A percentile compares a stretch with the other conserved stretches of the same genome.
These are phyloP conservation scores for Plasmodium cynomolgi DNA, from an alignment of 169 alveolate species.

Conservation along the genomic window DNA sequence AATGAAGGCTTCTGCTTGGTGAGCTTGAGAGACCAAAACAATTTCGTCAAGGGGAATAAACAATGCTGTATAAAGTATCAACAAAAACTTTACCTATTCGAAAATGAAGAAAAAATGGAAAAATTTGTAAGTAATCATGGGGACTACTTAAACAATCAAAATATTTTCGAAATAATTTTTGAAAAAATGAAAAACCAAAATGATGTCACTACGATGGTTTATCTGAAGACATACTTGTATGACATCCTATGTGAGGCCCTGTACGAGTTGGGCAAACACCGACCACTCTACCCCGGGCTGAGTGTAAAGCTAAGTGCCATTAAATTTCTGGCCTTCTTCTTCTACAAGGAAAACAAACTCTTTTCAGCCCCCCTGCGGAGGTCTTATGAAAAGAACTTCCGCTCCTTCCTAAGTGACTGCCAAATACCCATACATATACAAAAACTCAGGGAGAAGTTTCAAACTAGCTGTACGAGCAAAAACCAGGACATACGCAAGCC, in stretches of 20 bases:
- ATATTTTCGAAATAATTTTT: constrained; percentile 53
- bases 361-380: constrained; percentile 54
- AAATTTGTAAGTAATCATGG: constrained; percentile 29
- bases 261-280: constrained; percentile 48
- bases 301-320: constrained; percentile 58
- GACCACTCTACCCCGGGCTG: constrained; percentile 67
- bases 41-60: constrained; percentile 54
- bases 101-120: constrained; percentile 51
- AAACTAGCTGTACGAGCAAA: constrained; percentile 9
- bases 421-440: constrained; percentile 66
- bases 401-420: constrained; percentile 40
- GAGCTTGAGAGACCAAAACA: constrained; percentile 34
- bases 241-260: constrained; percentile 49
- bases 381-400: constrained; percentile 30
- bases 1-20: constrained; percentile 72
- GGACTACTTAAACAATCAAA: constrained; percentile 42
- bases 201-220: constrained; percentile 61
- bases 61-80: constrained; percentile 52
- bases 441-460: constrained; percentile 38
- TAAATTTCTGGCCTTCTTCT: constrained; percentile 59
- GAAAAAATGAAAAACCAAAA: constrained; percentile 51
- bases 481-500: constrained; percentile 43
- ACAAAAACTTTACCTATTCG: constrained; percentile 41
- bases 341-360: constrained; percentile 59
- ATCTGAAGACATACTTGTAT: constrained; percentile 63